Conservation (phyloP, 192 early-diverging fungal genomes). For the Lobosporangium transversale region DNA sequence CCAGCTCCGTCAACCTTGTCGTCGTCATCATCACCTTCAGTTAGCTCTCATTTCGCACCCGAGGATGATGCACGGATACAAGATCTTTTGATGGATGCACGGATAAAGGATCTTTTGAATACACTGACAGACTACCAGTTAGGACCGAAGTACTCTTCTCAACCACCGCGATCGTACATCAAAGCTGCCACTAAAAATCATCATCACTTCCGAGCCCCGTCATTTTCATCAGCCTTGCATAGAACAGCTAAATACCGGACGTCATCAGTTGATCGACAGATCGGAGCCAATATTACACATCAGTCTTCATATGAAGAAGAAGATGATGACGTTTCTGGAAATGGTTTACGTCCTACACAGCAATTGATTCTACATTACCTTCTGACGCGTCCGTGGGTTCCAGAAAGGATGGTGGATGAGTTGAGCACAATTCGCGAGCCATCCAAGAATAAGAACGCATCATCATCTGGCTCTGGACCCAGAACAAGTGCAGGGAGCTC, state of each 20-base stretch:
- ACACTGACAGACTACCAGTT: slow-evolving; percentile 63
- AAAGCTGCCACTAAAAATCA: slow-evolving; percentile 62
- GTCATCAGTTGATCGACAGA: slow-evolving; percentile 36
- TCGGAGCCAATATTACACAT: slow-evolving; percentile 52
- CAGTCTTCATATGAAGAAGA: slow-evolving; percentile 62
- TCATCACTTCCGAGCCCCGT: slow-evolving; percentile 60
- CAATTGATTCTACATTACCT: slow-evolving; percentile 77
- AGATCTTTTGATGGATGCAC: slow-evolving; percentile 67
- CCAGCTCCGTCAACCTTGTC: background rate
- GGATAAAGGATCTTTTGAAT: slow-evolving; percentile 68
- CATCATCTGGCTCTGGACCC: background rate
- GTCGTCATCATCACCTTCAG: slow-evolving; percentile 6
- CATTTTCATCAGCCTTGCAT: slow-evolving; percentile 59
- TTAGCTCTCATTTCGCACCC: slow-evolving; percentile 30
- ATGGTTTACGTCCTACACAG: slow-evolving; percentile 62
- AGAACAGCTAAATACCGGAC: slow-evolving; percentile 51
- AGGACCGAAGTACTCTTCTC: slow-evolving; percentile 64
- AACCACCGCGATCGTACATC: slow-evolving; percentile 59
- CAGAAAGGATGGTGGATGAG: slow-evolving; percentile 81
- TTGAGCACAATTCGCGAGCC: slow-evolving; percentile 73
- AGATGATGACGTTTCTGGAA: slow-evolving; percentile 57
- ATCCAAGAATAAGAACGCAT: slow-evolving; percentile 52
- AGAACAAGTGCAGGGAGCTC: slow-evolving; percentile 36
- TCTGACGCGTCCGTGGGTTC: slow-evolving; percentile 74
- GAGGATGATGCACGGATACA: slow-evolving; percentile 66